phyloP scores from a whole-genome alignment of 495 filamentous ascomycete genomes.

The Xylaria curta region DNA sequence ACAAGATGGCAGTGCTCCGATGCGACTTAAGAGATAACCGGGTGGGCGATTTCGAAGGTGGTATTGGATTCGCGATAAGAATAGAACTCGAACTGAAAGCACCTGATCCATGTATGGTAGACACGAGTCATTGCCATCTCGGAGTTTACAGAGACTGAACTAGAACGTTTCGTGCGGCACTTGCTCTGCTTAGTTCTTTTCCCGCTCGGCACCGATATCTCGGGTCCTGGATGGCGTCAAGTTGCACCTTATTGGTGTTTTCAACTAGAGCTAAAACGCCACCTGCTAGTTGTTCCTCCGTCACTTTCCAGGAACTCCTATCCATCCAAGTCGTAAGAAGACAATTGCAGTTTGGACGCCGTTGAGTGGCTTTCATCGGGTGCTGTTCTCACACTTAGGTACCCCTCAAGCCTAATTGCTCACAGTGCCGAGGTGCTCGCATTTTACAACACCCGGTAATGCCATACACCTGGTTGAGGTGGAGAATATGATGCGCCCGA shows the following conservation, averaged over 20 bases:
- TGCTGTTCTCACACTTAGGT: neutral
- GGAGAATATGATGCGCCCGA: conserved; percentile 23
- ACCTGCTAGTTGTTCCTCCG: neutral
- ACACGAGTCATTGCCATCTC: neutral
- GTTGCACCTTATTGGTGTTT: conserved; percentile 10
- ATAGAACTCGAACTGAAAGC: neutral
- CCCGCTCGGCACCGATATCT: conserved; percentile 28
- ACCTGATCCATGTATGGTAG: neutral
- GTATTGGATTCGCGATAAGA: conserved; percentile 15
- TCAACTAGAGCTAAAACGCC: neutral
- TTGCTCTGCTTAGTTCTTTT: conserved; percentile 12
- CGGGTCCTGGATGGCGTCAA: conserved; percentile 24
- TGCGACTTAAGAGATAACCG: neutral
- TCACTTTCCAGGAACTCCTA: neutral
- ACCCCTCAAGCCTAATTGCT: conserved; percentile 6
- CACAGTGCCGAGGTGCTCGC: conserved; percentile 23
- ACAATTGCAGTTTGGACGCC: conserved; percentile 5
- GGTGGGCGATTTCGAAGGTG: neutral
- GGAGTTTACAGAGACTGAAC: neutral
- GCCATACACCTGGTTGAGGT: conserved; percentile 20
- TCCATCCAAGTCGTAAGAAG: neutral
- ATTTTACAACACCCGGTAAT: neutral
- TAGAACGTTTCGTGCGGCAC: neutral
- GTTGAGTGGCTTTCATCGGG: conserved; percentile 22
- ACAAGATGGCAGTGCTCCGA: conserved; percentile 5